Evolutionary conservation across 306 rosid species (phyloP).

Genomic region (Luffa acutangula): DNA sequence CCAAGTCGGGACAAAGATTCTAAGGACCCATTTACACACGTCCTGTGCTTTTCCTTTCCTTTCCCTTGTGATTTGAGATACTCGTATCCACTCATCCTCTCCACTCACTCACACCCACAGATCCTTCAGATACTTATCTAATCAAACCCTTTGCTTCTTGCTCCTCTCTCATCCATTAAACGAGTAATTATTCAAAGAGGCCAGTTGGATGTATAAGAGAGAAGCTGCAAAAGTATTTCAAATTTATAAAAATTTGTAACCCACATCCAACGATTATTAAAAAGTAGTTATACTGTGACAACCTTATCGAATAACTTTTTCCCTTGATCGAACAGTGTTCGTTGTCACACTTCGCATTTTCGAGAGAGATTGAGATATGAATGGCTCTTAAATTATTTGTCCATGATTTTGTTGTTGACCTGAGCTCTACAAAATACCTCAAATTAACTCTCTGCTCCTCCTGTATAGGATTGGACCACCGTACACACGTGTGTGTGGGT

Average conservation of each 20-base stretch:
- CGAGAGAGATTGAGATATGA: neutral
- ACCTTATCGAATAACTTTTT: too few species aligned
- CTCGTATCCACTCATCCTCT: slow-evolving; percentile 5
- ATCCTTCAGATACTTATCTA: slow-evolving; percentile 6
- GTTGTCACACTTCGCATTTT: neutral
- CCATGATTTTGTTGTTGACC: slow-evolving; percentile 76
- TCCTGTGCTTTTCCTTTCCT: neutral
- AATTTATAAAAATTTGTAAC: too few species aligned
- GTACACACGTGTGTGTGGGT: slow-evolving; percentile 68
- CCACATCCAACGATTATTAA: too few species aligned
- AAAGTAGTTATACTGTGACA: too few species aligned
- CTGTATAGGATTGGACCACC: slow-evolving; percentile 41
- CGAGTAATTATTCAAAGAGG: neutral
- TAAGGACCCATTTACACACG: slow-evolving; percentile 8
- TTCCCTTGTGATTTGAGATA: neutral
- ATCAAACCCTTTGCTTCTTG: neutral
- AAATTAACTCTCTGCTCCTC: slow-evolving; percentile 39
- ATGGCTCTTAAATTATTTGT: slow-evolving; percentile 31
- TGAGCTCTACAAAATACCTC: slow-evolving; percentile 26
- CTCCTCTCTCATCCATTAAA: slow-evolving; percentile 25
- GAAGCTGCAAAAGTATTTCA: too few species aligned
- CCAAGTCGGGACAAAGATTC: slow-evolving; percentile 9
- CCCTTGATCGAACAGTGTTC: too few species aligned
- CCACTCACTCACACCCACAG: neutral
- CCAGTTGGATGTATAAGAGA: too few species aligned